Evolutionary conservation across 148 eudicot genomes (phyloP), one percentile per base, ranked within the genome.

Genomic region (Rhododendron simsii): DNA sequence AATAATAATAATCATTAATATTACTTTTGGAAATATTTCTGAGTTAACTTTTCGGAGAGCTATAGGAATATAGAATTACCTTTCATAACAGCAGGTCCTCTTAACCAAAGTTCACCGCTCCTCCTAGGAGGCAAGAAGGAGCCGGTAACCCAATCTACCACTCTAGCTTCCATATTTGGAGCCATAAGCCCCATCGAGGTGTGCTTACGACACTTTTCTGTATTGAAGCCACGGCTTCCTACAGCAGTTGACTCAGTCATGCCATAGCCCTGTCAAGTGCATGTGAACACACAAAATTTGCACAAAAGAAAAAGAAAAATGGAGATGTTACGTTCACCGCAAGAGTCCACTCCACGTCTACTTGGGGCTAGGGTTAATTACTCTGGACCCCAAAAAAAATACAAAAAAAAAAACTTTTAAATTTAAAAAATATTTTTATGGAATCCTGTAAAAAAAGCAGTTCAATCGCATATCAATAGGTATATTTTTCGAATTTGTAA

Each of bases 181-280:
- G 96, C 91, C 84, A 97, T 73, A 71, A 97, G 95, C 41, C 99
- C 99, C 4, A 89, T 91, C 44, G 99, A 97, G 78, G 88, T 81
- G 84, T 95, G 89, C 55, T 94, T 97, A 11, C 41, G 89, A 57
- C 79, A 23, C 39, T 83, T 73, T 61, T 85, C 86, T 1, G 86
- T 87, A 84, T 97, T 97, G 84, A 93, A 91, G 16, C 98, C 98
- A 11, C 99, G 98, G 77, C 95, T 91, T 81, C 93, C 99, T 14
- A 97, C 91, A 39, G 99, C 99, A 67, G 96, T 90, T 80, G 98
- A 87, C 90, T 97, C 99, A 10, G 98, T 97, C 98, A 97, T 90
- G 86, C 99, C 99, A 90, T 97, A 97, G 41, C 99, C 99, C 99
- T 95, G 89, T 57, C 76, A 45, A 63, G 41, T 47, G 50, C 48